These are phyloP conservation scores for Alternaria viburni DNA, from an alignment of 2,329 filamentous ascomycete genomes.

Conservation along the genomic window DNA sequence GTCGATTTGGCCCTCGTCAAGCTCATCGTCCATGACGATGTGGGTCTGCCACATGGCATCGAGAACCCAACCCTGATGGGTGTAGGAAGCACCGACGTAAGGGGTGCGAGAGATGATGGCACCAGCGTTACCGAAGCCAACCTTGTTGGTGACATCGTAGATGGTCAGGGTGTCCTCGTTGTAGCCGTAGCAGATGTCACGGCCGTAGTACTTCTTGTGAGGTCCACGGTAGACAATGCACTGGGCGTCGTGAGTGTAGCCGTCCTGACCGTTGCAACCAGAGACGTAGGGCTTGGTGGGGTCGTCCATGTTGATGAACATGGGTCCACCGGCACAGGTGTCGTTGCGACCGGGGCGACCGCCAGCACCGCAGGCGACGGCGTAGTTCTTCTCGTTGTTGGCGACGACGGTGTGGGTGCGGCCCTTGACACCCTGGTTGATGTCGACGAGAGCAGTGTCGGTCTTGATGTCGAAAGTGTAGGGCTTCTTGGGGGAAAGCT, in stretches of 20 bases:
- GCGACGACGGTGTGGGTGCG: conserved; percentile 46
- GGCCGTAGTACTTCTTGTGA: conserved; percentile 56
- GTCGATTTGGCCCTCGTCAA: conserved; percentile 47
- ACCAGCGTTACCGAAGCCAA: conserved; percentile 59
- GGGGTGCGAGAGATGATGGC: conserved; percentile 62
- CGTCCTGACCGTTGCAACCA: conserved; percentile 62
- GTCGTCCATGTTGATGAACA: conserved; percentile 65
- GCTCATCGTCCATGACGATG: conserved; percentile 48
- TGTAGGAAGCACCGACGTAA: conserved; percentile 62
- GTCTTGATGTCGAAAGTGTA: conserved; percentile 36
- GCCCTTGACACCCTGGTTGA: conserved; percentile 33
- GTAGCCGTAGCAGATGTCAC: conserved; percentile 64
- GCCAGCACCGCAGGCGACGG: conserved; percentile 42
- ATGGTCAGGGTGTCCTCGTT: conserved; percentile 62
- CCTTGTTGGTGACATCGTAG: conserved; percentile 60
- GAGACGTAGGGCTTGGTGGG: conserved; percentile 53
- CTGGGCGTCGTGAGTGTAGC: conserved; percentile 67
- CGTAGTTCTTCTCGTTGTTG: conserved; percentile 45
- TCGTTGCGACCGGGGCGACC: conserved; percentile 38
- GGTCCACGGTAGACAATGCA: conserved; percentile 64
- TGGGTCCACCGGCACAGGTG: conserved; percentile 59
- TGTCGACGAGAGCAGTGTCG: conserved; percentile 40
- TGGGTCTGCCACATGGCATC: conserved; percentile 45
- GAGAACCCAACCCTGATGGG: conserved; percentile 65
- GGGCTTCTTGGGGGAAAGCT: conserved; percentile 40